Evolutionary conservation across 306 rosid species (phyloP), one percentile per base, ranked within the genome.

Genomic region (Gillenia trifoliata): DNA sequence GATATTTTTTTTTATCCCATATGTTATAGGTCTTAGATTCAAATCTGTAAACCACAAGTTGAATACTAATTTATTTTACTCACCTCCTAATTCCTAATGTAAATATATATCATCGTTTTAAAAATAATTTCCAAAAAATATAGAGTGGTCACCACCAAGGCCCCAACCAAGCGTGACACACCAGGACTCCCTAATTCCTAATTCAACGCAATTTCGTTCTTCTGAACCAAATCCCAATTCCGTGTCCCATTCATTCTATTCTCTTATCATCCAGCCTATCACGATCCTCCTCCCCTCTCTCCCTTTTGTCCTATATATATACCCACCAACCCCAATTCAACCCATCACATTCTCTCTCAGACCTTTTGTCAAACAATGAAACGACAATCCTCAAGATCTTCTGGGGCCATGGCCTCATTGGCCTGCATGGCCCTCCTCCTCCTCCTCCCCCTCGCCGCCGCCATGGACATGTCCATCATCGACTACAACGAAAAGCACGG

Each of bases 391-490:
- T 29, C 45, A 11, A 66, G 17, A 15, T 68, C 66, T 38, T 41
- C 64, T 38, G 26, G 75, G 54, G 25, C 66, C 54, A 19, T 55
- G 68, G 30, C 65, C 36, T 13, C 41, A 29, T 16, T 31, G 40
- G 41, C 50, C 80, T 4, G 15, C 61, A 16, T 68, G 12, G 62
- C 43, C 68, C 70, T 75, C 6, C 15, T 55, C 34, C 29, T 33
- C n/a, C 40, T 77, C 20, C 54, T 76, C 70, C 55, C 65, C 74
- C 66, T 75, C n/a, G 40, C 71, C 8, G 47, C n/a, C 8, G 79
- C 93, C 11, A 11, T 78, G n/a, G 94, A 87, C 87, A 87, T 90
- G 90, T 94, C 98, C 78, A 94, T 91, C 72, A 80, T 88, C 23
- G 86, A 87, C 73, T 89, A 91, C 66, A 82, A 93, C 36, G 85